Evolutionary conservation across 768 basidiomycete species (phyloP).

Genomic region (Tricholoma terreum): DNA sequence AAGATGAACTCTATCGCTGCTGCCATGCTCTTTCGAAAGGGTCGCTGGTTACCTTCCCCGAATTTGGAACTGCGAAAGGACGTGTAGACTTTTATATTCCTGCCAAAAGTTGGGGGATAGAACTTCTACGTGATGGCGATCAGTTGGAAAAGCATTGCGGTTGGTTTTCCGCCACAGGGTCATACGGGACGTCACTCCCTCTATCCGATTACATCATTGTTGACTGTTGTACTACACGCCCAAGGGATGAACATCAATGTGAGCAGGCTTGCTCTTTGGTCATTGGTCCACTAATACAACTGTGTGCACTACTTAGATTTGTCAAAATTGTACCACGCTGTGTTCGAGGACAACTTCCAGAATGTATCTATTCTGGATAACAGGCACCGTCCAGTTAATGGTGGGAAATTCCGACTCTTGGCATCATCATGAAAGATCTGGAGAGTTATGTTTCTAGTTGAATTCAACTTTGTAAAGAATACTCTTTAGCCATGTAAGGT

Average conservation of each 20-base stretch:
- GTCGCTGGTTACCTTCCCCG: slow-evolving; percentile 15
- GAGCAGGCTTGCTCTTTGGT: background rate
- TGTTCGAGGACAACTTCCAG: slow-evolving; percentile 11
- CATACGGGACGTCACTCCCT: slow-evolving; percentile 10
- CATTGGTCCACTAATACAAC: background rate
- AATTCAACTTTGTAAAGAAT: too few relatives aligned
- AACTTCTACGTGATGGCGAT: slow-evolving; percentile 15
- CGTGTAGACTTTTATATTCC: slow-evolving; percentile 17
- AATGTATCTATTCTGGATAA: slow-evolving; percentile 12
- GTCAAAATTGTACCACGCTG: slow-evolving; percentile 14
- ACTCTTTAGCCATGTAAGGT: too few relatives aligned
- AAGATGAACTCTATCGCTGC: slow-evolving; percentile 9
- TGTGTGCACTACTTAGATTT: slow-evolving; percentile 6
- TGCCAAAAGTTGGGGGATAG: slow-evolving; percentile 14
- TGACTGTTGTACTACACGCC: slow-evolving; percentile 13
- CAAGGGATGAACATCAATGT: background rate
- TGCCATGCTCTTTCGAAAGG: slow-evolving; percentile 11
- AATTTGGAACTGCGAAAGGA: slow-evolving; percentile 13
- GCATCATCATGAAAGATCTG: too few relatives aligned
- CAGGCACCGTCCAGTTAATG: background rate
- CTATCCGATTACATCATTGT: slow-evolving; percentile 16
- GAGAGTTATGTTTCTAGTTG: too few relatives aligned
- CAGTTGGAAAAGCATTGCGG: slow-evolving; percentile 9
- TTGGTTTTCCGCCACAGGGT: slow-evolving; percentile 9
- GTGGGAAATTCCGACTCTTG: too few relatives aligned